Evolutionary conservation across 2,329 filamentous ascomycete genomes (phyloP).

Genomic region (Alternaria arbusti): DNA sequence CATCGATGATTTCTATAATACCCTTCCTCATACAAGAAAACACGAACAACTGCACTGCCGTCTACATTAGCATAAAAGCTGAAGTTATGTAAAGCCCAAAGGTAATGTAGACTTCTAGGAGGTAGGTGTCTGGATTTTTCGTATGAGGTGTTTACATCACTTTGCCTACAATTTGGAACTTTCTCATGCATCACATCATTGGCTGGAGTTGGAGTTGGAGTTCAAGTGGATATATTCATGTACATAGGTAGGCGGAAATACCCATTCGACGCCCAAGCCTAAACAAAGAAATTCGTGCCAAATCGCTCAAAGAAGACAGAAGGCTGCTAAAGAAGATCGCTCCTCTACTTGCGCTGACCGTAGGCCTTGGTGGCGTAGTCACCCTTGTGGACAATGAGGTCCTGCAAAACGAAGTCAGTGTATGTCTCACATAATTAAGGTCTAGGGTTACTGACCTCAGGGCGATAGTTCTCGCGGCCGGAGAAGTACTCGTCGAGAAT

Average conservation of each 20-base stretch:
- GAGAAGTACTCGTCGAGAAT: slow-evolving; percentile 92
- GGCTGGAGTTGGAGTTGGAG: neutral
- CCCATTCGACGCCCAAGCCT: slow-evolving; percentile 16
- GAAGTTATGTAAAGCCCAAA: neutral
- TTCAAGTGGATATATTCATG: slow-evolving; percentile 31
- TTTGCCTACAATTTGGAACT: neutral
- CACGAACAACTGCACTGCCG: neutral
- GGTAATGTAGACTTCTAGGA: neutral
- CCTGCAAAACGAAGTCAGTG: neutral
- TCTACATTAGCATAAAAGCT: neutral
- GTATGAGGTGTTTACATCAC: neutral
- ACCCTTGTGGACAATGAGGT: slow-evolving; percentile 87
- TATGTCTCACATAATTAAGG: neutral
- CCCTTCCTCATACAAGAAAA: neutral
- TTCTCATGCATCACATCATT: neutral
- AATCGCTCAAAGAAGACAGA: slow-evolving; percentile 18
- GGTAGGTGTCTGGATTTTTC: neutral
- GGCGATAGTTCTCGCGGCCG: slow-evolving; percentile 84
- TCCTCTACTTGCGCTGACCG: slow-evolving; percentile 70
- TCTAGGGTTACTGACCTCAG: slow-evolving; percentile 60
- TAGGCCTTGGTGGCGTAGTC: slow-evolving; percentile 97
- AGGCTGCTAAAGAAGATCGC: slow-evolving; percentile 4
- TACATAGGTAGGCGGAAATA: slow-evolving; percentile 30
- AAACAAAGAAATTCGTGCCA: slow-evolving; percentile 24
- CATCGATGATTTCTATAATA: slow-evolving; percentile 7